Percentiles rank a stretch among this genome's conserved stretches.
These are phyloP conservation scores for Oryza punctata DNA, from an alignment of 176 grass and related monocot species.

Conservation along the genomic window DNA sequence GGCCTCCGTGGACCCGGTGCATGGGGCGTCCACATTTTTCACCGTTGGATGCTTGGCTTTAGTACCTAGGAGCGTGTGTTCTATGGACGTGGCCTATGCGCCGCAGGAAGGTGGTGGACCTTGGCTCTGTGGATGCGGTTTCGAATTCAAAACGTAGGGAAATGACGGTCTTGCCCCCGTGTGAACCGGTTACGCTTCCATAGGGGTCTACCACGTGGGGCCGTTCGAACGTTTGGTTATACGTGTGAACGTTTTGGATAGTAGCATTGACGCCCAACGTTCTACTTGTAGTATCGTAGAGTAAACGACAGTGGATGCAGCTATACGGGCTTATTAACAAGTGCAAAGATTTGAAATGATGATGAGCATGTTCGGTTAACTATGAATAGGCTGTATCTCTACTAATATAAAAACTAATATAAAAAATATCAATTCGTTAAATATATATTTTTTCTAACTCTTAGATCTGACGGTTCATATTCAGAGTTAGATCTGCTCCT, in stretches of 20 bases:
- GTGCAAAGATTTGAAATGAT: too few species aligned
- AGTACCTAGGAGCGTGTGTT: background rate
- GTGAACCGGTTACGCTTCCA: background rate
- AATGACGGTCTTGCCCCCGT: conserved; percentile 30
- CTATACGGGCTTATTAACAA: too few species aligned
- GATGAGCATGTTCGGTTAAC: too few species aligned
- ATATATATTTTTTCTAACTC: too few species aligned
- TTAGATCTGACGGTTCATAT: too few species aligned
- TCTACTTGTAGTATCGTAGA: too few species aligned
- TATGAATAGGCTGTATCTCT: too few species aligned
- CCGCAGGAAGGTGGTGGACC: conserved; percentile 5
- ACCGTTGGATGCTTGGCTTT: background rate
- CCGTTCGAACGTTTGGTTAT: background rate
- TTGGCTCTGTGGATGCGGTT: conserved; percentile 27
- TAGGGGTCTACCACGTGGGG: background rate
- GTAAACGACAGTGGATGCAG: too few species aligned
- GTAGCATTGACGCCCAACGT: background rate
- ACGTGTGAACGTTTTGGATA: too few species aligned
- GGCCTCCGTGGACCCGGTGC: background rate
- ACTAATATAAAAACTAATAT: too few species aligned
- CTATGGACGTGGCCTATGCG: background rate
- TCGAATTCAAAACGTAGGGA: conserved; percentile 49
- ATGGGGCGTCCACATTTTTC: background rate
- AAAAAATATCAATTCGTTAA: too few species aligned
- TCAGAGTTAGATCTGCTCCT: too few species aligned